Evolutionary conservation across 768 basidiomycete species (phyloP).

Genomic region (Dentipellis fragilis): DNA sequence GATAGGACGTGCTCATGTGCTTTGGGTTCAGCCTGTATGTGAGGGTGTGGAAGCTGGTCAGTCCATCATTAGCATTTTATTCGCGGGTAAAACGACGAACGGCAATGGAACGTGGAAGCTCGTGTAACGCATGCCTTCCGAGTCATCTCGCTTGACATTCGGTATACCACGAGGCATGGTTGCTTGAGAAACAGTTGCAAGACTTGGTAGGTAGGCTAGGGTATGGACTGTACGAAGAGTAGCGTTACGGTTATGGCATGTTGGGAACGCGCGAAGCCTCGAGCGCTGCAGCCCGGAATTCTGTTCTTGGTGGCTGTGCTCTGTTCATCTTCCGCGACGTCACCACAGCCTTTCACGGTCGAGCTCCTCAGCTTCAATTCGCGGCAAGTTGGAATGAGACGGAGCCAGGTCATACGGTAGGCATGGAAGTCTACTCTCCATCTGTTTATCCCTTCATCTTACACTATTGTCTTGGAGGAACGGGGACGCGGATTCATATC

Average conservation of each 20-base stretch:
- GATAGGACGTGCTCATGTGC: conserved; percentile 66
- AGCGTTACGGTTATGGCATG: not conserved
- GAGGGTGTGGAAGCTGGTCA: not conserved
- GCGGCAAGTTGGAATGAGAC: no score
- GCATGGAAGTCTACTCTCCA: no score
- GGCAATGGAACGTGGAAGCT: conserved; percentile 66
- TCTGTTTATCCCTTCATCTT: no score
- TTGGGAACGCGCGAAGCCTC: not conserved
- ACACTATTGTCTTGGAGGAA: no score
- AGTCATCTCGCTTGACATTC: conserved; percentile 72
- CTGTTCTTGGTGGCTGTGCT: conserved; percentile 1
- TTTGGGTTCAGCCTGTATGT: conserved; percentile 63
- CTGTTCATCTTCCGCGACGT: not conserved
- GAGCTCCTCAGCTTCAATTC: no score
- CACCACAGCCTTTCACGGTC: not conserved
- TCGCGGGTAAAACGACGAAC: conserved; percentile 14
- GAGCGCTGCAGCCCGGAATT: not conserved
- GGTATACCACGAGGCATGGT: conserved; percentile 79
- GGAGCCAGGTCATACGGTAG: no score
- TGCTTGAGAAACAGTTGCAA: not conserved
- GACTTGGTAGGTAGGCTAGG: not conserved
- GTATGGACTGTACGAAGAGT: not conserved
- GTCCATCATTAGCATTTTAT: conserved; percentile 8
- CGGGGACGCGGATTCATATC: not conserved
- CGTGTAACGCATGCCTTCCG: conserved; percentile 65